Conservation (phyloP, 2,329 filamentous ascomycete species). For the Neonectria coccinea region DNA sequence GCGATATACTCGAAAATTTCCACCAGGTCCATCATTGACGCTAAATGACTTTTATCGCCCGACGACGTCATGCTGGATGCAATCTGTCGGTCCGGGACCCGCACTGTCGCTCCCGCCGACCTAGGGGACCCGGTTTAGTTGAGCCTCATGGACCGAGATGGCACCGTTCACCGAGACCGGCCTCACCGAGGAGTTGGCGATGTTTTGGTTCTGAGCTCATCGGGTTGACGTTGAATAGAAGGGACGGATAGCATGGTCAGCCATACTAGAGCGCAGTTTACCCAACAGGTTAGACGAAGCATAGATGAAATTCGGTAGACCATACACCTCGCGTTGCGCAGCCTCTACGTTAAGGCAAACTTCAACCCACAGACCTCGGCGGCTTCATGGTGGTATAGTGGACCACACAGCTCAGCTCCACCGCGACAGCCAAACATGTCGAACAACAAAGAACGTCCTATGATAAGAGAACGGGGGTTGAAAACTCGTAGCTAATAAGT, state of each 20-base stretch:
- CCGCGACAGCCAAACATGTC: constrained; percentile 24
- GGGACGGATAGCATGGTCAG: too few species aligned
- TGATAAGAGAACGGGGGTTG: constrained; percentile 27
- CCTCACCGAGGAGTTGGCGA: neutral
- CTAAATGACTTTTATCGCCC: constrained; percentile 1
- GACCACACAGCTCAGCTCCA: constrained; percentile 35
- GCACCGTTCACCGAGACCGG: constrained; percentile 5
- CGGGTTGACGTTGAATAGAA: neutral
- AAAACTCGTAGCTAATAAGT: constrained; percentile 18
- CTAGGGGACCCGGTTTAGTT: constrained; percentile 1
- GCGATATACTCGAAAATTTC: neutral
- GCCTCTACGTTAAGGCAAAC: neutral
- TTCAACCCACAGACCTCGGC: constrained; percentile 33
- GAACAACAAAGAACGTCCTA: constrained; percentile 21
- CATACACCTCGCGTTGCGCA: neutral
- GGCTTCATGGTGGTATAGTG: constrained; percentile 41
- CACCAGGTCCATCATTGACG: neutral
- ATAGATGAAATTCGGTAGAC: neutral
- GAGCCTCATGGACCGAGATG: constrained; percentile 5
- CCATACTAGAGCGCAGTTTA: neutral
- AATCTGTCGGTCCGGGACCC: constrained; percentile 2
- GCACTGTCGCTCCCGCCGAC: neutral
- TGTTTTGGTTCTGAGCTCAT: neutral
- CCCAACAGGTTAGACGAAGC: neutral
- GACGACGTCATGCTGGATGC: constrained; percentile 5